A percentile compares a stretch with the other conserved stretches of the same genome.
These are phyloP conservation scores for Alternaria incomplexa DNA, from an alignment of 2,329 filamentous ascomycete genomes.

Conservation along the genomic window DNA sequence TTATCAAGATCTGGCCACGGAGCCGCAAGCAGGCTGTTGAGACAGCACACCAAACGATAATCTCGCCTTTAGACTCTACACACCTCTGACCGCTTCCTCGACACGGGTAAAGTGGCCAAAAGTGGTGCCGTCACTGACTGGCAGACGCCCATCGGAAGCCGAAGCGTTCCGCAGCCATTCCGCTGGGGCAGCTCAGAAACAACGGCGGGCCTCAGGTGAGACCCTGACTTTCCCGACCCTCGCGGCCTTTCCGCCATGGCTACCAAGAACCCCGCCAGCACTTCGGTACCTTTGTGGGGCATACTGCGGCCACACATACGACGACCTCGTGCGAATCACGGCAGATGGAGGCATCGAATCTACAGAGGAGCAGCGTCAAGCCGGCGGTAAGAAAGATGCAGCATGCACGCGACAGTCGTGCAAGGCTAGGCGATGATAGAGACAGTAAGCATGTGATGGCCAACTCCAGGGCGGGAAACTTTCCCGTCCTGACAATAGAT, in stretches of 20 bases:
- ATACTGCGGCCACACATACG: neutral
- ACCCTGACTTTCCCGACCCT: neutral
- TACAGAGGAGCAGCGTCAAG: neutral
- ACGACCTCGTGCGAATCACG: neutral
- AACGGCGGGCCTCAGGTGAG: neutral
- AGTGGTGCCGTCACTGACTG: slow-evolving; percentile 36
- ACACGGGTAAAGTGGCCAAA: slow-evolving; percentile 11
- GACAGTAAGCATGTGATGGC: neutral
- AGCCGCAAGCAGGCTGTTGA: neutral
- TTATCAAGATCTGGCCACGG: neutral
- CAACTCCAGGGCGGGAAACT: neutral
- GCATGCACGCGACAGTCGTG: neutral
- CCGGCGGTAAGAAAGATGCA: neutral
- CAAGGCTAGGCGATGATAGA: neutral
- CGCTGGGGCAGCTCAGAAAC: slow-evolving; percentile 1
- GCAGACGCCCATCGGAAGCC: slow-evolving; percentile 7
- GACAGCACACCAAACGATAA: neutral
- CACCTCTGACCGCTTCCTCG: neutral
- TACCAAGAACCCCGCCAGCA: slow-evolving; percentile 2
- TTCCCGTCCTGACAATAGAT: neutral
- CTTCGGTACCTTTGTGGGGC: slow-evolving; percentile 5
- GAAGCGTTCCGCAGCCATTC: slow-evolving; percentile 12
- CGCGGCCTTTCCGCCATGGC: slow-evolving; percentile 2
- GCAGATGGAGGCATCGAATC: neutral
- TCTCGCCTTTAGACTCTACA: neutral